A percentile compares a stretch with the other conserved stretches of the same genome.
These are phyloP conservation scores for Adiantum capillusveneris DNA, from an alignment of 75 land plant genomes.

Conservation along the genomic window DNA sequence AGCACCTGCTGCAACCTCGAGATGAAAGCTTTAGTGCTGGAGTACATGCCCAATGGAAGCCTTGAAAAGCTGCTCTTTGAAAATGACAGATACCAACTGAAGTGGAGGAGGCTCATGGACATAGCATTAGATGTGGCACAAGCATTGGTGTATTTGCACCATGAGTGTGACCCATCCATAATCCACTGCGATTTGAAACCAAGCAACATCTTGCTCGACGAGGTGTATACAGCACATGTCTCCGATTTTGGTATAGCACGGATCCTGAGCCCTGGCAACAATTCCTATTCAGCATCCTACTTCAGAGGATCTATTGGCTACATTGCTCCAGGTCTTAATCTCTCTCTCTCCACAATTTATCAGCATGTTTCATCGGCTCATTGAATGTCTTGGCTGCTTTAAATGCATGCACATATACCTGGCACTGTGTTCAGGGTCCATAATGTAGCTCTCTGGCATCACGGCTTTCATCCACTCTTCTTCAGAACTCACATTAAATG, in stretches of 20 bases:
- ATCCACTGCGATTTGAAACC: constrained; percentile 87
- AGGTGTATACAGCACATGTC: constrained; percentile 46
- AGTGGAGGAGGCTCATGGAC: constrained; percentile 30
- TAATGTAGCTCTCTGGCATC: too few relatives aligned
- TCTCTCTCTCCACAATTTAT: too few relatives aligned
- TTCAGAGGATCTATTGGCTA: constrained; percentile 65
- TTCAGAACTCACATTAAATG: too few relatives aligned
- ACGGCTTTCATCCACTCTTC: too few relatives aligned
- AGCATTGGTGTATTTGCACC: constrained; percentile 77
- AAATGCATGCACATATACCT: too few relatives aligned
- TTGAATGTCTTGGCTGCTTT: too few relatives aligned
- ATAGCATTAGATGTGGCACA: constrained; percentile 52
- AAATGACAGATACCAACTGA: constrained; percentile 15
- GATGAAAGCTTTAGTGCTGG: constrained; percentile 54
- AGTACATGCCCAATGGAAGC: constrained; percentile 75
- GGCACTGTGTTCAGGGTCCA: too few relatives aligned
- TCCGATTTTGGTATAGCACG: constrained; percentile 70
- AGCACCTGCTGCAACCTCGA: constrained; percentile 39
- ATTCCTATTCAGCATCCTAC: constrained; percentile 16
- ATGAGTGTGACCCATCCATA: constrained; percentile 45
- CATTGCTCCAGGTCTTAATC: constrained; percentile 69
- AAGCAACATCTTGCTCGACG: constrained; percentile 69
- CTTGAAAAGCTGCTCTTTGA: constrained; percentile 38
- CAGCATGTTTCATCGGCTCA: too few relatives aligned
- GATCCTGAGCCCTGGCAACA: constrained; percentile 16